Evolutionary conservation across 768 basidiomycete genomes (phyloP).

Genomic region (Panus rudis): DNA sequence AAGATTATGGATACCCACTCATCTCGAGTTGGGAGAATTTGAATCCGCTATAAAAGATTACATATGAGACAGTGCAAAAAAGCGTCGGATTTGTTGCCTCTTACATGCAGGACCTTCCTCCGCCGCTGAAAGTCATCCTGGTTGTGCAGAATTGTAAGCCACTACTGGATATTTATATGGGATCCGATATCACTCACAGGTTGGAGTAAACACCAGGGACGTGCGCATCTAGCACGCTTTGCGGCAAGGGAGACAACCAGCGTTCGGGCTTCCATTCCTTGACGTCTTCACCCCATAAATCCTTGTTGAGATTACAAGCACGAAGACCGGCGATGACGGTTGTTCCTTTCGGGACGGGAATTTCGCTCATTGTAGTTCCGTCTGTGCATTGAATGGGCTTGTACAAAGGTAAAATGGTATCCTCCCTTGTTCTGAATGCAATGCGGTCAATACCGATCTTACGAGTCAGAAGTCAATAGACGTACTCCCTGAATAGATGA

Average conservation of each 20-base stretch:
- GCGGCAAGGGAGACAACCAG: slow-evolving; percentile 37
- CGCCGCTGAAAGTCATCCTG: slow-evolving; percentile 13
- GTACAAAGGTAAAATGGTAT: slow-evolving; percentile 50
- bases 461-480: not conserved
- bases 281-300: slow-evolving; percentile 52
- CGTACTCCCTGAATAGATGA: slow-evolving; percentile 7
- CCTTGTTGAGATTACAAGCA: slow-evolving; percentile 40
- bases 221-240: not conserved
- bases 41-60: slow-evolving; percentile 1
- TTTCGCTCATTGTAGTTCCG: slow-evolving; percentile 29
- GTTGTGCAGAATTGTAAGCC: not conserved
- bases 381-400: slow-evolving; percentile 33
- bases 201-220: slow-evolving; percentile 17
- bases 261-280: slow-evolving; percentile 52
- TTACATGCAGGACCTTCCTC: slow-evolving; percentile 10
- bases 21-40: slow-evolving; percentile 8
- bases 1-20: not conserved
- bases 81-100: not conserved
- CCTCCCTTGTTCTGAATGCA: slow-evolving; percentile 29
- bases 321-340: slow-evolving; percentile 32
- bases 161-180: not conserved
- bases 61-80: not conserved
- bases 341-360: slow-evolving; percentile 43
- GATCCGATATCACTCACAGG: slow-evolving; percentile 23
- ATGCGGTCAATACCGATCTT: not conserved